These are phyloP conservation scores for Westerdykella sp. DNA, from an alignment of 2,329 filamentous ascomycete species.

Conservation along the genomic window DNA sequence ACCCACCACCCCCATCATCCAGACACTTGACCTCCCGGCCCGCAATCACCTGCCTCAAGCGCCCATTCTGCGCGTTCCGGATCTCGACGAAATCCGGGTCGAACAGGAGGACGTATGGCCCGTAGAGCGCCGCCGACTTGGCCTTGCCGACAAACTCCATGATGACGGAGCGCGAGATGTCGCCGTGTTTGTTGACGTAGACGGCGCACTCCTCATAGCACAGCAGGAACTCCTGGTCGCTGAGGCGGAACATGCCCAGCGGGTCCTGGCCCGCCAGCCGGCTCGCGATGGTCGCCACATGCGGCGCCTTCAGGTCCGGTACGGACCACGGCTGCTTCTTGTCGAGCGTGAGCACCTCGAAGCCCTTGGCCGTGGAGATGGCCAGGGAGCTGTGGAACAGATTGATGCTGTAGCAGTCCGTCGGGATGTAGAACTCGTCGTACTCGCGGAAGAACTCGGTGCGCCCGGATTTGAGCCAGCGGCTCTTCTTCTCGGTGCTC, in stretches of 20 bases:
- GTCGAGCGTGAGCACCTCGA: constrained; percentile 93
- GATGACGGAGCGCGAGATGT: constrained; percentile 86
- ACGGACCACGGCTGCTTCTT: constrained; percentile 95
- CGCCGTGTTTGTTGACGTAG: constrained; percentile 96
- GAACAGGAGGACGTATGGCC: constrained; percentile 86
- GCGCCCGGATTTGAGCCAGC: constrained; percentile 62
- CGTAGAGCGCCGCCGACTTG: constrained; percentile 78
- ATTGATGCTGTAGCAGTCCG: constrained; percentile 91
- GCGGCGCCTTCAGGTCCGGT: constrained; percentile 72
- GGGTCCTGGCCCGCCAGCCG: constrained; percentile 79
- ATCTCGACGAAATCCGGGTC: constrained; percentile 97
- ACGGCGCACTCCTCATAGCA: constrained; percentile 95
- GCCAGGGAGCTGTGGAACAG: constrained; percentile 93
- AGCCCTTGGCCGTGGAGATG: constrained; percentile 82
- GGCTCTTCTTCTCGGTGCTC: constrained; percentile 73
- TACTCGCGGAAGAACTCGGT: constrained; percentile 98
- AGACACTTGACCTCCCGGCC: constrained; percentile 84
- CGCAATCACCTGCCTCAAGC: constrained; percentile 87
- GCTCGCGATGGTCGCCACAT: constrained; percentile 76
- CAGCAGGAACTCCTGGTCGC: constrained; percentile 72
- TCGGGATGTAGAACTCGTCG: constrained; percentile 97
- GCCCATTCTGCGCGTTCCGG: constrained; percentile 90
- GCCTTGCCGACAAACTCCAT: constrained; percentile 99
- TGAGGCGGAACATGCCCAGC: constrained; percentile 91
- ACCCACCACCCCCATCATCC: constrained; percentile 54